phyloP scores from a whole-genome alignment of 805 yeast species.

The Saccharomycopsis javanensis region DNA sequence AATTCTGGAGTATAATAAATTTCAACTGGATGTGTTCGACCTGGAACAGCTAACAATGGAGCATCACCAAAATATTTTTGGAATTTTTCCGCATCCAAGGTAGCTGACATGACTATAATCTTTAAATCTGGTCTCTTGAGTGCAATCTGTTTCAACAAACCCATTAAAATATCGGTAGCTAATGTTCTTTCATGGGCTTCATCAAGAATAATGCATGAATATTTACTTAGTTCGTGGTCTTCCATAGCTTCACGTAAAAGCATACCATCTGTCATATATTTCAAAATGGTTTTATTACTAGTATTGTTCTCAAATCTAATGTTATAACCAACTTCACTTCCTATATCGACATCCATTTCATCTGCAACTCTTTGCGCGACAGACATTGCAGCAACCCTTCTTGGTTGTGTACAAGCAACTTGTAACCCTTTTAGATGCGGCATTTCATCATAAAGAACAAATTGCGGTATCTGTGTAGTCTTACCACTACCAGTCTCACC shows the following conservation, averaged over 20 bases:
- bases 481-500: slow-evolving; percentile 99
- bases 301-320: slow-evolving; percentile 92
- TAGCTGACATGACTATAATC: slow-evolving; percentile 93
- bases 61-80: slow-evolving; percentile 85
- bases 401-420: slow-evolving; percentile 69
- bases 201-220: slow-evolving; percentile 87
- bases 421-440: slow-evolving; percentile 77
- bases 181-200: slow-evolving; percentile 98
- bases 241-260: slow-evolving; percentile 94
- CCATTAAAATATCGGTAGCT: slow-evolving; percentile 96
- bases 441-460: slow-evolving; percentile 67
- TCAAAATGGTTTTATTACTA: slow-evolving; percentile 66
- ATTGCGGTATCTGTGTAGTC: slow-evolving; percentile 97
- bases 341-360: slow-evolving; percentile 89
- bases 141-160: slow-evolving; percentile 75
- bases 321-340: slow-evolving; percentile 91
- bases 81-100: slow-evolving; percentile 93
- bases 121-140: slow-evolving; percentile 78
- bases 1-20: slow-evolving; percentile 94
- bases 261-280: slow-evolving; percentile 99
- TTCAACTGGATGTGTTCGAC: slow-evolving; percentile 96
- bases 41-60: slow-evolving; percentile 92
- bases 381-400: slow-evolving; percentile 98
- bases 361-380: slow-evolving; percentile 97
- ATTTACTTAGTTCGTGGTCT: slow-evolving; percentile 70